These are phyloP conservation scores for Saccharomyces pastorianus DNA, from an alignment of 1,139 yeast species.

Conservation along the genomic window DNA sequence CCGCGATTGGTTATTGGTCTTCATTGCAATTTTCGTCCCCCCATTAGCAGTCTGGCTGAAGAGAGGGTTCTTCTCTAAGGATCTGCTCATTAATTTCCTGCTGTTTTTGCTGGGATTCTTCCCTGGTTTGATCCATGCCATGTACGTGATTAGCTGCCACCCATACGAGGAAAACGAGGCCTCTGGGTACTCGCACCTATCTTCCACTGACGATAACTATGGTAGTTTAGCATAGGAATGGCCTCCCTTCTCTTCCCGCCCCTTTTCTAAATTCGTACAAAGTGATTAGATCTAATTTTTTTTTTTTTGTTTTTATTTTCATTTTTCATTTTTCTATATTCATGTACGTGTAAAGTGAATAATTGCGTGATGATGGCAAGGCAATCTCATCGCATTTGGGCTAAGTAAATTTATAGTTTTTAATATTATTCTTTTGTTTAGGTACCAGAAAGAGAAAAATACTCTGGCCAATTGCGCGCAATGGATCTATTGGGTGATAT, in stretches of 20 bases:
- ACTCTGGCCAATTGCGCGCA: neutral
- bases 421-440: no score
- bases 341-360: neutral
- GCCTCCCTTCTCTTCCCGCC: neutral
- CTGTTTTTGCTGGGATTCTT: constrained; percentile 70
- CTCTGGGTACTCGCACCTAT: neutral
- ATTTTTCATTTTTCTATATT: neutral
- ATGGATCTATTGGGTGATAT: constrained; percentile 76
- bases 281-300: neutral
- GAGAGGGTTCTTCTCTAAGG: constrained; percentile 55
- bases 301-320: neutral
- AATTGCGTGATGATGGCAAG: neutral
- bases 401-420: neutral
- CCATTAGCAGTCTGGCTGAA: constrained; percentile 76
- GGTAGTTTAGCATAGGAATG: constrained; percentile 1
- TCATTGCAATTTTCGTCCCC: constrained; percentile 73
- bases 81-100: constrained; percentile 58
- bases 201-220: constrained; percentile 10
- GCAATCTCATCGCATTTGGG: neutral
- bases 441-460: neutral
- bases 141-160: constrained; percentile 37
- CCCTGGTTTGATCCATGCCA: constrained; percentile 67
- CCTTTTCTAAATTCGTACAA: neutral
- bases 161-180: constrained; percentile 18
- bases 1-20: constrained; percentile 70